These are phyloP conservation scores for Arabidopsis thaliana DNA, from an alignment of 345 rosid species.

Conservation along the genomic window TAIR10.1 NC_003070.9:21698501-21699000, in stretches of 20 bases:
- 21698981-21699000: not conserved
- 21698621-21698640: not conserved
- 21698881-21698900: not conserved
- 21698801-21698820: not conserved
- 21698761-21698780: conserved; percentile 34
- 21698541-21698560: not conserved
- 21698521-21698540: not conserved
- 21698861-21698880: not conserved
- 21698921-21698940: conserved; percentile 23
- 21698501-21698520: not conserved
- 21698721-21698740: not conserved
- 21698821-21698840: not conserved
- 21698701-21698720: fast-evolving
- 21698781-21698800: not conserved
- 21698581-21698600: not conserved
- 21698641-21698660: fast-evolving
- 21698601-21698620: not conserved
- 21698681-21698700: not conserved
- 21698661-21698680: not conserved
- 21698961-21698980: not conserved
- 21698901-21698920: conserved; percentile 14
- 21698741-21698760: not conserved
- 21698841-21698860: not conserved
- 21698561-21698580: not conserved
- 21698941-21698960: not conserved